phyloP scores from a whole-genome alignment of 805 yeast genomes.

The Pichia insulana region DNA sequence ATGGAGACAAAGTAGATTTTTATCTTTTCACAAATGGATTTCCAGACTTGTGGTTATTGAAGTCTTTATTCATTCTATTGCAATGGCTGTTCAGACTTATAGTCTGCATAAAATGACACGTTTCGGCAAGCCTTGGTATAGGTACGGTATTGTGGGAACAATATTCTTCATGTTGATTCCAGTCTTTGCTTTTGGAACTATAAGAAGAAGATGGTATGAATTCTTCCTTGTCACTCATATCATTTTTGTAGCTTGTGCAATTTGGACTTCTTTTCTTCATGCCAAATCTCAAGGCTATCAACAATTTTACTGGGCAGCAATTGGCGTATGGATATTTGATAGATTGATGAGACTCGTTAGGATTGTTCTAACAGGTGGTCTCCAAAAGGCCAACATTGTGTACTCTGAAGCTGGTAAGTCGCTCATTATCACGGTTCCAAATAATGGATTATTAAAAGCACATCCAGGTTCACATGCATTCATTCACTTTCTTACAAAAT shows the following conservation, averaged over 20 bases:
- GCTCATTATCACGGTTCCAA: conserved; percentile 37
- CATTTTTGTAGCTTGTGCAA: conserved; percentile 41
- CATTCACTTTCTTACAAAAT: conserved; percentile 45
- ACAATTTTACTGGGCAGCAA: conserved; percentile 29
- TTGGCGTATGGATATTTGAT: conserved; percentile 47
- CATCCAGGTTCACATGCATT: conserved; percentile 54
- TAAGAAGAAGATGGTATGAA: conserved; percentile 55
- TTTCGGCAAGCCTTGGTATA: conserved; percentile 21
- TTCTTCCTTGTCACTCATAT: conserved; percentile 50
- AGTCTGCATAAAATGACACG: conserved; percentile 19
- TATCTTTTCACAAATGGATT: conserved; percentile 50
- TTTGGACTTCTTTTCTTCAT: conserved; percentile 52
- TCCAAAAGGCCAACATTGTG: conserved; percentile 12
- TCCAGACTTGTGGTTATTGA: conserved; percentile 36
- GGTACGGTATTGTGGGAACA: conserved; percentile 31
- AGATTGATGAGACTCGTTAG: conserved; percentile 39
- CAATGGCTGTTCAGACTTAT: conserved; percentile 22
- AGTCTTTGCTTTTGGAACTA: conserved; percentile 19
- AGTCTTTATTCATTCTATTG: conserved; percentile 36
- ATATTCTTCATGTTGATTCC: conserved; percentile 19
- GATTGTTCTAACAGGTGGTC: conserved; percentile 29
- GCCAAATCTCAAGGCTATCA: conserved; percentile 29
- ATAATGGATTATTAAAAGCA: conserved; percentile 42
- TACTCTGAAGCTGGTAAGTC: conserved; percentile 36
- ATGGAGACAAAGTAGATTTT: conserved; percentile 47